Percentiles rank a stretch among this genome's conserved stretches.
Evolutionary conservation across 2,329 filamentous ascomycete species (phyloP).

Genomic region (Neonectria hederae): DNA sequence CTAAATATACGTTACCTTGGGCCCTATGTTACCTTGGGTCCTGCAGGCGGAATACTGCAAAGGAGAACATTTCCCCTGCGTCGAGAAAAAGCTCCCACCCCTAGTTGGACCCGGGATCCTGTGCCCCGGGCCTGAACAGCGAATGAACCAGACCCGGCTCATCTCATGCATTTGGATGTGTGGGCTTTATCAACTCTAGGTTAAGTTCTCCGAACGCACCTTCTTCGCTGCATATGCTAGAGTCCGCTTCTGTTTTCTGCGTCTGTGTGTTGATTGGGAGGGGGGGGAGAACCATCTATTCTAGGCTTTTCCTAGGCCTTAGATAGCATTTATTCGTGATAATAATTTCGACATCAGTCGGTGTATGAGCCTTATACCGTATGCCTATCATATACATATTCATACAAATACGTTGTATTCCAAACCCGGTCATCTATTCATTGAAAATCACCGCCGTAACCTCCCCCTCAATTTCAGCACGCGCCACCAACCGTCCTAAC

Average conservation of each 20-base stretch:
- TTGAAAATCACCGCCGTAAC: constrained; percentile 60
- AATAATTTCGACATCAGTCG: neutral
- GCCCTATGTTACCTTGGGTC: neutral
- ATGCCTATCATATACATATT: neutral
- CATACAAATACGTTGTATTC: neutral
- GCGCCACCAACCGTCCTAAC: constrained; percentile 59
- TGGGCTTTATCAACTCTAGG: neutral
- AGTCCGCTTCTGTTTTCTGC: neutral
- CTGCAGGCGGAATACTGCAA: neutral
- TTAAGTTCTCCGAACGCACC: neutral
- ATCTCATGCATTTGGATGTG: neutral
- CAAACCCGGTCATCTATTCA: constrained; percentile 43
- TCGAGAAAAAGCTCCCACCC: constrained; percentile 8
- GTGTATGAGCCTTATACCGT: neutral
- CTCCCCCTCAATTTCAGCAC: constrained; percentile 54
- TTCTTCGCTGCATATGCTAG: neutral
- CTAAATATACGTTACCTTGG: neutral
- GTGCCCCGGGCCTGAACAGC: constrained; percentile 21
- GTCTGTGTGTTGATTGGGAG: neutral
- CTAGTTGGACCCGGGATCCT: constrained; percentile 27
- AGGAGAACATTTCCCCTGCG: constrained; percentile 1
- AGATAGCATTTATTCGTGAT: neutral
- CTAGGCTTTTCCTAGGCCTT: neutral
- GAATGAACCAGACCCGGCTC: neutral
- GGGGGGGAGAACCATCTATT: neutral